Base-by-base conservation (phyloP, 441 rosid species). In the Melastoma candidum region DNA sequence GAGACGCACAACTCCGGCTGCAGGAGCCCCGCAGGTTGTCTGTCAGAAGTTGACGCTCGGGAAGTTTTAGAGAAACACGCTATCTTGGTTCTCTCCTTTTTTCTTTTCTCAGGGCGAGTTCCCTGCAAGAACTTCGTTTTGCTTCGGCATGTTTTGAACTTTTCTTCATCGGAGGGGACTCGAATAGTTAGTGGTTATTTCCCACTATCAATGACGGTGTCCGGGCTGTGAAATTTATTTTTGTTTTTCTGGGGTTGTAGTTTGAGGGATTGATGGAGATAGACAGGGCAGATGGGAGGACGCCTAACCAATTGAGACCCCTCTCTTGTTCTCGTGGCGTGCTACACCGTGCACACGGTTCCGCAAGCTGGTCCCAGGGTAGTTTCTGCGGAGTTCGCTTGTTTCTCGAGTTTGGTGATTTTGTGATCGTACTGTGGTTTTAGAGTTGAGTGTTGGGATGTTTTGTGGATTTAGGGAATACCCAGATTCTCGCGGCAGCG, bases 351-450 rank as follows among this genome's bases (percentile, higher is more conserved):
- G 89, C 98, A 49, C 95, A 92, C 71, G 98, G 98, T 56, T 88
- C 98, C 13, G 95, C 97, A 27, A 84, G 84, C 65, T 92, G 97
- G 97, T 75, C 82, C 43, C 95, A 88, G 78, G 98, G 98, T 85
- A 50, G n/a, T 2, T 13, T 2, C 46, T n/a, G 25, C 2, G 12
- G 45, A 60, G 17, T 10, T 57, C 4, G 45, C 3, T 12, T 36
- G 29, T 53, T 14, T 7, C 46, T 45, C 44, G 5, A n/a, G 55
- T 14, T 51, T 17, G 2, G 39, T 12, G 13, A 2, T 2, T n/a
- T 36, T 13, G 45, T 27, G 39, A 51, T 51, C 25, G 45, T 27
- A 58, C 8, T 54, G 50, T 27, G 26, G 27, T 47, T 12, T 11
- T 7, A 13, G n/a, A 3, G 47, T 49, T 39, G 1, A 0, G 53